These are phyloP conservation scores for Saturnispora galanensis DNA, from an alignment of 805 yeast species.

Conservation along the genomic window DNA sequence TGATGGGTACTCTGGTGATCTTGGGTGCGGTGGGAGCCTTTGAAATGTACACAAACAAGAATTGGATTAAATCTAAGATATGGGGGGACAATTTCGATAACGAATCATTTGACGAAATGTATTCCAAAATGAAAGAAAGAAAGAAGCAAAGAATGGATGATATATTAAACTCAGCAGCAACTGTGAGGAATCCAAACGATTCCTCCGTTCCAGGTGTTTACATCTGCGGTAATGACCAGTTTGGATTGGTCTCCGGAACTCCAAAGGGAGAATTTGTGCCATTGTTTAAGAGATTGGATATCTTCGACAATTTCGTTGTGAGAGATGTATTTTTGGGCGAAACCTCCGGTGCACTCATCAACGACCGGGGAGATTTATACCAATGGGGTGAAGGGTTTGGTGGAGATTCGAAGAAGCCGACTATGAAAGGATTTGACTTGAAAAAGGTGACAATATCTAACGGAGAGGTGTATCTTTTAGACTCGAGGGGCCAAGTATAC, in stretches of 20 bases:
- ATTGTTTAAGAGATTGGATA: slow-evolving; percentile 50
- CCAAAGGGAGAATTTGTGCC: slow-evolving; percentile 27
- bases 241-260: slow-evolving; percentile 24
- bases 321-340: slow-evolving; percentile 46
- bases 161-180: slow-evolving; percentile 15
- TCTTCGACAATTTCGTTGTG: slow-evolving; percentile 53
- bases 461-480: slow-evolving; percentile 42
- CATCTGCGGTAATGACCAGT: slow-evolving; percentile 49
- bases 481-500: slow-evolving; percentile 36
- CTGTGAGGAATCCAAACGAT: slow-evolving; percentile 27
- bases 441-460: slow-evolving; percentile 39
- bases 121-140: slow-evolving; percentile 23
- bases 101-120: slow-evolving; percentile 30
- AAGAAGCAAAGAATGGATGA: slow-evolving; percentile 15
- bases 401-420: slow-evolving; percentile 20
- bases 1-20: slow-evolving; percentile 31
- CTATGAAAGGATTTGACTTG: slow-evolving; percentile 41
- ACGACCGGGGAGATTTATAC: slow-evolving; percentile 34
- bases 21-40: slow-evolving; percentile 32
- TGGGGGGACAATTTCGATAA: slow-evolving; percentile 26
- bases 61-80: slow-evolving; percentile 32
- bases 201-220: slow-evolving; percentile 48
- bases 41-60: slow-evolving; percentile 26
- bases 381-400: slow-evolving; percentile 52
- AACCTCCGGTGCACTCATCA: slow-evolving; percentile 9